Conservation (phyloP, 2,329 filamentous ascomycete genomes). For the Pseudogymnoascus sp. region DNA sequence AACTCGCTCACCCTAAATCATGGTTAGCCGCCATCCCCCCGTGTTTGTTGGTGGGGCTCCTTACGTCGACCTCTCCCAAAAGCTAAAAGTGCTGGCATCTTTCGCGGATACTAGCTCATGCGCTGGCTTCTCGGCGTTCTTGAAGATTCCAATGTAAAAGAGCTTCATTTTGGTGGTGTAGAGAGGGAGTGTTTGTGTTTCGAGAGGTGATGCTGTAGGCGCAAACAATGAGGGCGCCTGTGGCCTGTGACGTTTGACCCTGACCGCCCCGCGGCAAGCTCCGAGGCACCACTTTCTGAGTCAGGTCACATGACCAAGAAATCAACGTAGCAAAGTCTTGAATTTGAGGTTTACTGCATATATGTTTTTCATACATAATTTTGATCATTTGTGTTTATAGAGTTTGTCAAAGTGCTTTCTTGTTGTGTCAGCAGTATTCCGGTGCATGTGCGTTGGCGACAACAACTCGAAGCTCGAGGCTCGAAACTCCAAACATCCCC, state of each 20-base stretch:
- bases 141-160: constrained; percentile 80
- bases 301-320: constrained; percentile 3
- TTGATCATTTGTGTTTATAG: background rate
- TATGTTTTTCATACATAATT: background rate
- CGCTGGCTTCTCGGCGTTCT: constrained; percentile 69
- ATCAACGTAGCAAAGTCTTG: background rate
- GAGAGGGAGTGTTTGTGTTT: background rate
- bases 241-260: constrained; percentile 5
- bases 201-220: constrained; percentile 1
- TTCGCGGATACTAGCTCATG: constrained; percentile 51
- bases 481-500: background rate
- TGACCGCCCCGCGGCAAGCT: constrained; percentile 6
- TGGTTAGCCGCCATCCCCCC: constrained; percentile 31
- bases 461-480: background rate
- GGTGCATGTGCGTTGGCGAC: background rate
- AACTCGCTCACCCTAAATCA: constrained; percentile 43
- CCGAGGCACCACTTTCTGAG: constrained; percentile 4
- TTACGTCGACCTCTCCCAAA: constrained; percentile 9
- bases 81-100: constrained; percentile 1
- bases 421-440: background rate
- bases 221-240: constrained; percentile 6
- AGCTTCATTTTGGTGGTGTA: constrained; percentile 63
- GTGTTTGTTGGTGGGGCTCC: constrained; percentile 5
- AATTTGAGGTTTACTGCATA: background rate
- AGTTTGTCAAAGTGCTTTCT: background rate